Conservation (phyloP, 345 rosid species). For the Eucalyptus cladocalyx region DNA sequence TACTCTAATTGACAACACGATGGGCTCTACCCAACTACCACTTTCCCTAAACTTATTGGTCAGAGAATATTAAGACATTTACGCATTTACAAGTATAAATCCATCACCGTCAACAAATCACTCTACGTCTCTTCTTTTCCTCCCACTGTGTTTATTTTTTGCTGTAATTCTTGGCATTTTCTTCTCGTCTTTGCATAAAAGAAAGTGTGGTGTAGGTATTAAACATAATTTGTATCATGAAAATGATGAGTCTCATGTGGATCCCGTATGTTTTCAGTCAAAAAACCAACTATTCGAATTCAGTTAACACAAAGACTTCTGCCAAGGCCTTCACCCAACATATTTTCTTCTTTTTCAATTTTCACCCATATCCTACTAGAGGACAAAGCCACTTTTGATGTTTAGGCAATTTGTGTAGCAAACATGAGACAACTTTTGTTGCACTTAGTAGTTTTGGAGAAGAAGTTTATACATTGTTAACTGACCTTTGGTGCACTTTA, state of each 20-base stretch:
- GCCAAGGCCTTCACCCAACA: not conserved
- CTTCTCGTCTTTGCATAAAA: too few relatives aligned
- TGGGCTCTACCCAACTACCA: too few relatives aligned
- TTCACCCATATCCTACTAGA: not conserved
- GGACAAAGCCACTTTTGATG: not conserved
- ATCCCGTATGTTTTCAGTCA: not conserved
- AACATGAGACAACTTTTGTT: not conserved
- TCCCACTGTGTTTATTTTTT: too few relatives aligned
- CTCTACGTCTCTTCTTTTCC: accelerated
- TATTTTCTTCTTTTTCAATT: not conserved
- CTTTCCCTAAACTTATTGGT: too few relatives aligned
- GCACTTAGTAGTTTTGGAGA: not conserved
- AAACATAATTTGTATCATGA: not conserved
- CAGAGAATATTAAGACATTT: too few relatives aligned
- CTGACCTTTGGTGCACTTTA: not conserved
- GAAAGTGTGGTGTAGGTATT: not conserved
- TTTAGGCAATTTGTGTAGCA: not conserved
- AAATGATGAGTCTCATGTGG: not conserved
- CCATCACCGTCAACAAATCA: too few relatives aligned
- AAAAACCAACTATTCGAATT: not conserved
- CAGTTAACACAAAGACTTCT: not conserved
- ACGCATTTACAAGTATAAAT: too few relatives aligned
- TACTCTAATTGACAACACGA: too few relatives aligned
- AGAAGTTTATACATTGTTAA: not conserved
- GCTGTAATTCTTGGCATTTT: too few relatives aligned